Percentiles rank a stretch among this genome's conserved stretches.
These are phyloP conservation scores for cucumber (Cucumis sativus) DNA, from an alignment of 306 rosid species.

Conservation along the genomic window DNA sequence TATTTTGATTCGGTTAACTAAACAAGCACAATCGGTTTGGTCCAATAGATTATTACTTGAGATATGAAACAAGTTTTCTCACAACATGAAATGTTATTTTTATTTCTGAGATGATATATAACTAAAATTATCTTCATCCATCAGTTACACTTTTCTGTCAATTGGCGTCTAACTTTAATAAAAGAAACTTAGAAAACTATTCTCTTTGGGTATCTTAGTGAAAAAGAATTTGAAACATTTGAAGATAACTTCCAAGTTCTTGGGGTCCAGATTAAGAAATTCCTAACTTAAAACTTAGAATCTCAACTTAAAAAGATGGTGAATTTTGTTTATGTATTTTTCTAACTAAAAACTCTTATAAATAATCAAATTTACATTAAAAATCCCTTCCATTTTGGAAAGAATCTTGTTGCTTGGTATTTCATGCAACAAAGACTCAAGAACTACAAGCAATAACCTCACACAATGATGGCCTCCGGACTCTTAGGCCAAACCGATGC, in stretches of 20 bases:
- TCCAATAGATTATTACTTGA: not conserved
- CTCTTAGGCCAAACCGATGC: not conserved
- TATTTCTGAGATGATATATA: too few species aligned
- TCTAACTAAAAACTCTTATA: not conserved
- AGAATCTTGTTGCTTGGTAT: not conserved
- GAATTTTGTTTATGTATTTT: not conserved
- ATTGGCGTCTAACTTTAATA: not conserved
- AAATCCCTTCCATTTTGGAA: not conserved
- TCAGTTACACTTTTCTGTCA: too few species aligned
- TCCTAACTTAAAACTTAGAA: not conserved
- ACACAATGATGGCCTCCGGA: constrained; percentile 9
- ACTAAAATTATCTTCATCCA: too few species aligned
- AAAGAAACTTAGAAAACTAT: not conserved
- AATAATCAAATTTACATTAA: not conserved
- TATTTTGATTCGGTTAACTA: not conserved
- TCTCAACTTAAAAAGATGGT: not conserved
- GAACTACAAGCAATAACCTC: not conserved
- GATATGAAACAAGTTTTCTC: not conserved
- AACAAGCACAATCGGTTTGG: not conserved
- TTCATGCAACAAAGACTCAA: not conserved
- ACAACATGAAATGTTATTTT: not conserved
- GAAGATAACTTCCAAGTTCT: not conserved
- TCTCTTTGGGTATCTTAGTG: not conserved
- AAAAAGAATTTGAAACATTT: not conserved
- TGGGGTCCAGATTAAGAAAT: not conserved